Conservation (phyloP, 2,329 filamentous ascomycete genomes). For the Lecanicillium sp. region DNA sequence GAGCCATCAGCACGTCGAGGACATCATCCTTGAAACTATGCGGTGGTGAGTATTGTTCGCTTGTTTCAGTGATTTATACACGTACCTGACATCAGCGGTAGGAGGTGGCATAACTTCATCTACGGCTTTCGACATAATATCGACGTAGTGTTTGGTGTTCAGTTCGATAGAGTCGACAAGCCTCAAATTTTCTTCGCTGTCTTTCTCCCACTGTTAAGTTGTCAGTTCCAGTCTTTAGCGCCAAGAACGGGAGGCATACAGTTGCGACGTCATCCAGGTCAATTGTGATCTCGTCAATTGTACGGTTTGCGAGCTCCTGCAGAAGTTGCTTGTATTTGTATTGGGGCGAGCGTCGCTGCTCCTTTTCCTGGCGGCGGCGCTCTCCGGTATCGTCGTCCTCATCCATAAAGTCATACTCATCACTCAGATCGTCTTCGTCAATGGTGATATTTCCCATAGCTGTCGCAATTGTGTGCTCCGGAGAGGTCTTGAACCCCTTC, state of each 20-base stretch:
- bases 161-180: slow-evolving; percentile 78
- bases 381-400: slow-evolving; percentile 57
- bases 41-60: slow-evolving; percentile 7
- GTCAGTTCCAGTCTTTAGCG: background rate
- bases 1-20: slow-evolving; percentile 90
- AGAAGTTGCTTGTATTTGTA: slow-evolving; percentile 84
- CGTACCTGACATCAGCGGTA: slow-evolving; percentile 67
- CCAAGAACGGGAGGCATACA: slow-evolving; percentile 38
- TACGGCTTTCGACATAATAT: slow-evolving; percentile 79
- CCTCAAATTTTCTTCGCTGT: slow-evolving; percentile 57
- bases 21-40: slow-evolving; percentile 94
- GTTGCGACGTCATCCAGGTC: slow-evolving; percentile 80
- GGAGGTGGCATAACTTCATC: slow-evolving; percentile 79
- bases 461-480: slow-evolving; percentile 62
- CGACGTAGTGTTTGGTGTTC: slow-evolving; percentile 93
- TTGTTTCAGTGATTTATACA: slow-evolving; percentile 2
- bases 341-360: slow-evolving; percentile 48
- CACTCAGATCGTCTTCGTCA: slow-evolving; percentile 76
- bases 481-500: slow-evolving; percentile 75
- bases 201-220: slow-evolving; percentile 60
- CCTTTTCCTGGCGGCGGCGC: slow-evolving; percentile 40
- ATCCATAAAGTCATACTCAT: slow-evolving; percentile 91
- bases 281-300: slow-evolving; percentile 68
- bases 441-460: slow-evolving; percentile 80
- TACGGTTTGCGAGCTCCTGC: slow-evolving; percentile 78